Base-by-base conservation (phyloP, 2,329 filamentous ascomycete genomes). In the Talaromyces sp. region DNA sequence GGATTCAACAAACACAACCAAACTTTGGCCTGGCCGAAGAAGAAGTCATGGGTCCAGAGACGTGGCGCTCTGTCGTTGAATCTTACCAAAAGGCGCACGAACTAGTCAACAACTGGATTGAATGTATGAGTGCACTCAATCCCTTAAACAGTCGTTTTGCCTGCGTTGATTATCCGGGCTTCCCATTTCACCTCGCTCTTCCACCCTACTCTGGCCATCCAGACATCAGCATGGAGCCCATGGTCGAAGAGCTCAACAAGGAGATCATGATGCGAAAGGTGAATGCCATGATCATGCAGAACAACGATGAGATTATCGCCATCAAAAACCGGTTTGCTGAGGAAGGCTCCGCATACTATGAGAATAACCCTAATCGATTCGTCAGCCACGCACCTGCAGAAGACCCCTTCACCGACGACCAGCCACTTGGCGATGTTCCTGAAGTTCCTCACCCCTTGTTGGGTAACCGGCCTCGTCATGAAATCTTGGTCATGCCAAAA, bases 21-120 rank as follows among this genome's bases (percentile, higher is more conserved):
- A 22, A 49, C 25, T 62, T 22, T 49, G 51, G 64, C 47, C 11
- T 62, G 1, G 47, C 22, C 2, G 49, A 58, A 27, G 59, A 62
- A 5, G 43, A 49, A 6, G 40, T 65, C 31, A 36, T 65, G 27
- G 34, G 56, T 8, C 31, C 54, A 1, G 25, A 45, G 4, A 29
- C 11, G 3, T 54, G 36, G 61, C 22, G 10, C 5, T 59, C 45
- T 15, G 56, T 59, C 13, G 36, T 29, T n/a, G 22, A 59, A 45
- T 36, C 56, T 6, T 38, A 59, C 5, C 3, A 22, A 17, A 43
- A 27, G 8, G 34, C 56, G 5, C 17, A 31, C 1, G 17, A 19
- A 31, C 19, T 45, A 5, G 56, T 45, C 5, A 29, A 45, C 36
- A 45, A 13, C 13, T 59, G 56, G 56, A 19, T 59, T 6, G 36